Percentiles rank a stretch among this genome's conserved stretches.
phyloP scores from a whole-genome alignment of 1,284 basidiomycete species.

The Fistulina hepatica region DNA sequence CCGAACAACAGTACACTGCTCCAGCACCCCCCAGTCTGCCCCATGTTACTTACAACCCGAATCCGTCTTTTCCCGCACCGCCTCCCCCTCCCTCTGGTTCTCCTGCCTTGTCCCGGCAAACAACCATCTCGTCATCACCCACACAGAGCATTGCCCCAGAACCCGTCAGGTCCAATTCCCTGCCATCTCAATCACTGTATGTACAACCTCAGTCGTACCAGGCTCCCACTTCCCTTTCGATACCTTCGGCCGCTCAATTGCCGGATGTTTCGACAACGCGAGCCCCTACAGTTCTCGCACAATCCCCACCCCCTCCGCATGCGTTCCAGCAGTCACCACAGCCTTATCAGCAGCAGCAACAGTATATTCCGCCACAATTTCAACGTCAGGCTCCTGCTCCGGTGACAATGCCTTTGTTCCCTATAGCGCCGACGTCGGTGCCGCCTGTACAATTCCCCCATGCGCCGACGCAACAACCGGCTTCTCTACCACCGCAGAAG shows the following conservation, averaged over 20 bases:
- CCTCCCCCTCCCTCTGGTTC: slow-evolving; percentile 13
- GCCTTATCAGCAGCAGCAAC: slow-evolving; percentile 19
- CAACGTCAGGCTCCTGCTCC: slow-evolving; percentile 22
- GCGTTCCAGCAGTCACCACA: slow-evolving; percentile 8
- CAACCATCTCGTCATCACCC: slow-evolving; percentile 27
- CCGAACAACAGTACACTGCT: not conserved
- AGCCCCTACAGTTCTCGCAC: slow-evolving; percentile 1
- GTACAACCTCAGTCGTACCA: not conserved
- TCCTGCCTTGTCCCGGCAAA: slow-evolving; percentile 24
- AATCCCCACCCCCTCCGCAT: slow-evolving; percentile 15
- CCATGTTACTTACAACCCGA: slow-evolving; percentile 12
- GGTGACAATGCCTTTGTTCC: slow-evolving; percentile 46
- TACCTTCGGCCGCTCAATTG: not conserved
- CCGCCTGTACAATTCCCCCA: too few species aligned
- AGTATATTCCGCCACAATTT: slow-evolving; percentile 20
- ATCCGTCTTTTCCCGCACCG: slow-evolving; percentile 9
- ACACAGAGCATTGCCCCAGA: not conserved
- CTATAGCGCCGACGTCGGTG: slow-evolving; percentile 52
- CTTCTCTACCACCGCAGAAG: too few species aligned
- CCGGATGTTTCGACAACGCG: not conserved
- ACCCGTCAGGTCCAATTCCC: slow-evolving; percentile 11
- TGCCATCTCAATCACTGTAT: slow-evolving; percentile 7
- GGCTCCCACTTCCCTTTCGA: not conserved
- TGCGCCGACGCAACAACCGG: too few species aligned
- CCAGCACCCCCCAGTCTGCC: slow-evolving; percentile 13